Conservation (phyloP, 2,329 filamentous ascomycete species). For the Fusarium pseudonygamai region DNA sequence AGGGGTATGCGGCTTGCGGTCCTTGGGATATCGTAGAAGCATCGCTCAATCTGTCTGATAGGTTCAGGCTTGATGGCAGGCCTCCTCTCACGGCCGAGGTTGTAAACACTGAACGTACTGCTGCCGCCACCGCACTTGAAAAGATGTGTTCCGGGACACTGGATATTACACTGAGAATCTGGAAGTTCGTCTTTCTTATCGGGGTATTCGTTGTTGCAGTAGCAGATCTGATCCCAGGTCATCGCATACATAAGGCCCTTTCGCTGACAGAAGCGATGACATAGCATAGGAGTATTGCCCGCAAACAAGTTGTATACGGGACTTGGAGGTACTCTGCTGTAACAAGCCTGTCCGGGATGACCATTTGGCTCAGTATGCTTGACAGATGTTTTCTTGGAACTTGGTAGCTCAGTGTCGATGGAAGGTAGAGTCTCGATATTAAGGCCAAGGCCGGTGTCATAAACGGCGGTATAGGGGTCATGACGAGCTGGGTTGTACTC, state of each 20-base stretch:
- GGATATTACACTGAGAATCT: not conserved
- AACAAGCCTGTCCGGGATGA: not conserved
- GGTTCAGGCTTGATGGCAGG: not conserved
- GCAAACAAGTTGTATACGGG: not conserved
- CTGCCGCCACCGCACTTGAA: not conserved
- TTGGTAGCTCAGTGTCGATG: fast-evolving
- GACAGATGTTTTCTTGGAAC: fast-evolving
- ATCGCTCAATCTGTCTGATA: not conserved
- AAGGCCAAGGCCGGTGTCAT: not conserved
- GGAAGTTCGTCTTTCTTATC: not conserved
- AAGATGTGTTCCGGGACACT: not conserved
- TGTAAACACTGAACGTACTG: not conserved
- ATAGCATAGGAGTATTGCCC: not conserved
- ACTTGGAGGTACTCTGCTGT: not conserved
- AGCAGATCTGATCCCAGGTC: not conserved
- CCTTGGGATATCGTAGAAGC: not conserved
- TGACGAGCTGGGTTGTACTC: not conserved
- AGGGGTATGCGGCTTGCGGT: not conserved
- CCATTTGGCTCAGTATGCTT: not conserved
- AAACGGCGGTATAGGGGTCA: not conserved
- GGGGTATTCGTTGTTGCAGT: not conserved
- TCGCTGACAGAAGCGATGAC: not conserved
- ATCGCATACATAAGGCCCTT: fast-evolving
- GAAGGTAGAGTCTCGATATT: not conserved
- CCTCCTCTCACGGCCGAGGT: not conserved